Conservation (phyloP, 1,284 basidiomycete species). For the Cutaneotrichosporon sp. region DNA sequence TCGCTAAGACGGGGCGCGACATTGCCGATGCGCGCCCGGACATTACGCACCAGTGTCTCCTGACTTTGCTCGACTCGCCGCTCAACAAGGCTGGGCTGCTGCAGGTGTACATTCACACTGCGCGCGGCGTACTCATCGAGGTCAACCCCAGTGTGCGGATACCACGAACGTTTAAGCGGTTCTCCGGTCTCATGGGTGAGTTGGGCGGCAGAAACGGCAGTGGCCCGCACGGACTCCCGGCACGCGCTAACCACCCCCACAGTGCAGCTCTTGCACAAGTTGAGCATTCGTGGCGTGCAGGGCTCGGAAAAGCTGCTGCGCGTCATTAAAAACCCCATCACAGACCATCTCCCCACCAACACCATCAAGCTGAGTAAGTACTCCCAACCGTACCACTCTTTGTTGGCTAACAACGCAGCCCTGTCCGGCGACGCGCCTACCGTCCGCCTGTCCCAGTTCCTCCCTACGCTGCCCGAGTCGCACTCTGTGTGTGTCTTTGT, state of each 20-base stretch:
- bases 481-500: constrained; percentile 93
- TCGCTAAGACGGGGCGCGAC: constrained; percentile 95
- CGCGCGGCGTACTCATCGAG: constrained; percentile 93
- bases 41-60: constrained; percentile 97
- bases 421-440: constrained; percentile 87
- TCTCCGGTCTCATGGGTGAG: constrained; percentile 96
- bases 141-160: constrained; percentile 98
- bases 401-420: constrained; percentile 52
- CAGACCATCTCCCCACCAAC: constrained; percentile 90
- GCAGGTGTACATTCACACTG: constrained; percentile 98
- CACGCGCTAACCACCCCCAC: constrained; percentile 4
- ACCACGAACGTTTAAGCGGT: constrained; percentile 96
- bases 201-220: constrained; percentile 8
- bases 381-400: not conserved
- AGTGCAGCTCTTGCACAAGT: constrained; percentile 96
- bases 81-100: constrained; percentile 95
- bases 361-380: constrained; percentile 88
- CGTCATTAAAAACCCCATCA: constrained; percentile 97
- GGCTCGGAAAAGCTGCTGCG: constrained; percentile 94
- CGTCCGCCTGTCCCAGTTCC: constrained; percentile 72
- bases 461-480: constrained; percentile 73
- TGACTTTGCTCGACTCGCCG: constrained; percentile 95
- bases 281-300: constrained; percentile 91
- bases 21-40: constrained; percentile 97
- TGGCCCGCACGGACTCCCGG: not conserved